Conservation (phyloP, 2,329 filamentous ascomycete genomes). For the Tolypocladium capitatum region DNA sequence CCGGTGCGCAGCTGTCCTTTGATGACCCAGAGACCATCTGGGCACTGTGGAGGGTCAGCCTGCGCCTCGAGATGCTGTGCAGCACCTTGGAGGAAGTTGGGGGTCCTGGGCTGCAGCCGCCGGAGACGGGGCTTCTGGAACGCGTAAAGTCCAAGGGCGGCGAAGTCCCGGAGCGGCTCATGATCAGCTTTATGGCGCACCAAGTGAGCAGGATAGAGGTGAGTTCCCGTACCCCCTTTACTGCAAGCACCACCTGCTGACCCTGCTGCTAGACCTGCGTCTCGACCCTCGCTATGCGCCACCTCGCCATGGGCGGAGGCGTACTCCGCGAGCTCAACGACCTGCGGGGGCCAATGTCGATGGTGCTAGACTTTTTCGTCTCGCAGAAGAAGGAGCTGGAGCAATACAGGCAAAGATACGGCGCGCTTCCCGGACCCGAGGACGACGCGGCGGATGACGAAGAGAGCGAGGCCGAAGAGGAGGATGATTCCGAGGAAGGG, state of each 20-base stretch:
- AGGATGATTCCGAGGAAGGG: not conserved
- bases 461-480: constrained; percentile 4
- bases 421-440: constrained; percentile 19
- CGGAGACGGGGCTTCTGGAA: constrained; percentile 74
- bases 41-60: constrained; percentile 80
- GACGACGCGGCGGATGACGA: constrained; percentile 9
- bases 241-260: not conserved
- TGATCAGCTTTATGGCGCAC: constrained; percentile 85
- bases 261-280: constrained; percentile 54
- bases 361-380: constrained; percentile 51
- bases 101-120: constrained; percentile 53
- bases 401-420: constrained; percentile 42
- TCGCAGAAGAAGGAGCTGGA: constrained; percentile 51
- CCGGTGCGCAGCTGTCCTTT: constrained; percentile 57
- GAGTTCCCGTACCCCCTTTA: constrained; percentile 20
- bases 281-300: constrained; percentile 64
- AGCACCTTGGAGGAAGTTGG: constrained; percentile 66
- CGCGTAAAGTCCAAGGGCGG: constrained; percentile 52
- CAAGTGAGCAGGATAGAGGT: constrained; percentile 95
- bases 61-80: constrained; percentile 88
- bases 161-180: constrained; percentile 76
- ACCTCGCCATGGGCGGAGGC: constrained; percentile 58
- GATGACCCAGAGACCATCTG: constrained; percentile 74
- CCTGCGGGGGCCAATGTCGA: constrained; percentile 64
- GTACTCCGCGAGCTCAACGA: constrained; percentile 51